Base-by-base conservation (phyloP, 1,139 yeast genomes). In the Yamadazyma taylorii region DNA sequence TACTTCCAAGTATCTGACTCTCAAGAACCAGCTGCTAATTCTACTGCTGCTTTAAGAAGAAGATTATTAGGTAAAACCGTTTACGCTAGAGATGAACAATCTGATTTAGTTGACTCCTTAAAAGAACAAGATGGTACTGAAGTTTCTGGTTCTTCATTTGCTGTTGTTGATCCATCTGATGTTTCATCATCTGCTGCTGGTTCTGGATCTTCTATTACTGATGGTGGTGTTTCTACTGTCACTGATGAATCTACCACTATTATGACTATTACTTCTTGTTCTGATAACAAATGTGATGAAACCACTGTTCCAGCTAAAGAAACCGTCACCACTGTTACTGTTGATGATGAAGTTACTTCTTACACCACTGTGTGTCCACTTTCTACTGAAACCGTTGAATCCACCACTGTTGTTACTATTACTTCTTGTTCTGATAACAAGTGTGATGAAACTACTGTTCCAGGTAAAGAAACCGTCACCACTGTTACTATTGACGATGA, bases 261-360 rank as follows among this genome's bases (percentile, higher is more conserved):
- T 35, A 27, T 41, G 24, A 52, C 81, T 53, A 61, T 74, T 60
- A 73, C 79, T 43, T 66, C 72, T 37, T 76, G 81, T 61, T 46
- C 54, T 28, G 56, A 61, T 48, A 38, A 61, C 55, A 51, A 48
- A 41, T 68, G 73, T 52, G 31, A 49, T 22, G 44, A 47, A 32
- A 50, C 65, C 28, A 50, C 56, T n/a, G 61, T 58, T 38, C 54
- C 67, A 30, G 66, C 63, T 37, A 57, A 61, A 34, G 43, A 38
- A 35, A 37, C 43, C 29, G 24, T 40, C 13, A 44, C 48, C 26
- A 46, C 52, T 24, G 59, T 55, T 19, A 53, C 61, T 27, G 50
- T 51, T 29, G 46, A 41, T 30, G 60, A 53, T 35, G 50, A 39
- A 26, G 58, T 44, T 22, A 60, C 69, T 38, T 51, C 51, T 37